phyloP scores from a whole-genome alignment of 371 early-diverging fungal genomes.

The Mortierella sp. region DNA sequence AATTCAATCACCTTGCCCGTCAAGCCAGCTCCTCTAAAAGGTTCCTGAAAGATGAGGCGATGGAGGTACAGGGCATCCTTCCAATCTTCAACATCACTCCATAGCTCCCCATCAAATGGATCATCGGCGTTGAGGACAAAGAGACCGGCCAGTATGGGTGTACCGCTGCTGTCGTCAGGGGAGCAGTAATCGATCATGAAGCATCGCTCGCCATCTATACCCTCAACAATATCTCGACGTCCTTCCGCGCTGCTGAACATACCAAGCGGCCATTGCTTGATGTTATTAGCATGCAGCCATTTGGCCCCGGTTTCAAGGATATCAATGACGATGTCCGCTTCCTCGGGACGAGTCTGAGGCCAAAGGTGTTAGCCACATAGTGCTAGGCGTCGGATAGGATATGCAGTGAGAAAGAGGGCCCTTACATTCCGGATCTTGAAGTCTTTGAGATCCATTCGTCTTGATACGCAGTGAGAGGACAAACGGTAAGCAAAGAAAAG shows the following conservation, averaged over 20 bases:
- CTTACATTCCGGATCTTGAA: conserved; percentile 35
- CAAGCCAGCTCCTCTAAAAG: conserved; percentile 23
- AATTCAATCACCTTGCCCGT: conserved; percentile 27
- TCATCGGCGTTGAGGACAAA: conserved; percentile 27
- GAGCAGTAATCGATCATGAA: conserved; percentile 22
- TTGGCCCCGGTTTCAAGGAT: conserved; percentile 29
- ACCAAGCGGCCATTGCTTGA: conserved; percentile 35
- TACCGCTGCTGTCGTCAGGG: not conserved
- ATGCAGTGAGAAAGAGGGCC: too few species aligned
- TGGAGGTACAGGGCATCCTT: conserved; percentile 42
- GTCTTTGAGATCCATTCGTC: conserved; percentile 15
- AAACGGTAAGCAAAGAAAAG: not conserved
- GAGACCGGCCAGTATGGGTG: conserved; percentile 12
- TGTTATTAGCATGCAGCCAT: conserved; percentile 17
- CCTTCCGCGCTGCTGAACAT: conserved; percentile 12
- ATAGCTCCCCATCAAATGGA: conserved; percentile 27
- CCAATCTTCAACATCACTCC: conserved; percentile 32
- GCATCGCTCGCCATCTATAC: conserved; percentile 16
- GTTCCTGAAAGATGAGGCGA: conserved; percentile 29
- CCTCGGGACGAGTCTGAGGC: conserved; percentile 19
- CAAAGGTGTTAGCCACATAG: not conserved
- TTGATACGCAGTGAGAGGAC: not conserved
- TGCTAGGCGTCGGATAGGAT: not conserved
- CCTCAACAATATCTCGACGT: conserved; percentile 8
- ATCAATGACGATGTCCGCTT: conserved; percentile 20